Conservation (phyloP, 306 rosid genomes). For the Hylodesmum podocarpum region DNA sequence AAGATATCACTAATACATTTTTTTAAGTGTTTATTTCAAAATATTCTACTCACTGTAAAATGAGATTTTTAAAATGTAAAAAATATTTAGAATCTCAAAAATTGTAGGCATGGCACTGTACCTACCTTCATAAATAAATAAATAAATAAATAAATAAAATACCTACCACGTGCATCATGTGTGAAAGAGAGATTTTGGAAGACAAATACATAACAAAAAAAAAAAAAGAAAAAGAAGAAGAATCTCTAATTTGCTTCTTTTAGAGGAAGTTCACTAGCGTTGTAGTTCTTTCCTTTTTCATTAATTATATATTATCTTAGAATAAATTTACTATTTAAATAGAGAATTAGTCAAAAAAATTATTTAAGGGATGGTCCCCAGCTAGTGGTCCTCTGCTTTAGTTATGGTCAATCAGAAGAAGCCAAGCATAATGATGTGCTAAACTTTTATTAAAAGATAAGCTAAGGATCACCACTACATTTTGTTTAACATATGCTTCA, state of each 20-base stretch:
- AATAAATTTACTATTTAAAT: not conserved
- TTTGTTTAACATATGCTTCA: not conserved
- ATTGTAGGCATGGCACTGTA: too few relatives aligned
- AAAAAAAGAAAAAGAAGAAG: not conserved
- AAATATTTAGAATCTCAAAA: too few relatives aligned
- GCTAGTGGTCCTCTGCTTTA: not conserved
- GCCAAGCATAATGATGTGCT: constrained; percentile 37
- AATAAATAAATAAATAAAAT: not conserved
- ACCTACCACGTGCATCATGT: not conserved
- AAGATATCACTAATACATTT: too few relatives aligned
- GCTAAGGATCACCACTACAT: constrained; percentile 28
- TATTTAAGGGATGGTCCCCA: constrained; percentile 25
- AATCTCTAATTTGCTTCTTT: constrained; percentile 28
- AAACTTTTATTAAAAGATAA: constrained; percentile 45
- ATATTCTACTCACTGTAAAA: too few relatives aligned
- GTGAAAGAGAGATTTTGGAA: not conserved
- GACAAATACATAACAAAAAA: not conserved
- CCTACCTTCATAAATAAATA: too few relatives aligned
- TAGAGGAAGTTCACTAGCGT: constrained; percentile 11
- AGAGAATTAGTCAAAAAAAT: not conserved
- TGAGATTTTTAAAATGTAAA: too few relatives aligned
- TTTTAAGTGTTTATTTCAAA: too few relatives aligned
- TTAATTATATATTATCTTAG: not conserved
- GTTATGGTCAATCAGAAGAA: not conserved
- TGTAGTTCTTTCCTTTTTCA: not conserved